phyloP scores from a whole-genome alignment of 1,284 basidiomycete species.

The Hymenochaete sp. region DNA sequence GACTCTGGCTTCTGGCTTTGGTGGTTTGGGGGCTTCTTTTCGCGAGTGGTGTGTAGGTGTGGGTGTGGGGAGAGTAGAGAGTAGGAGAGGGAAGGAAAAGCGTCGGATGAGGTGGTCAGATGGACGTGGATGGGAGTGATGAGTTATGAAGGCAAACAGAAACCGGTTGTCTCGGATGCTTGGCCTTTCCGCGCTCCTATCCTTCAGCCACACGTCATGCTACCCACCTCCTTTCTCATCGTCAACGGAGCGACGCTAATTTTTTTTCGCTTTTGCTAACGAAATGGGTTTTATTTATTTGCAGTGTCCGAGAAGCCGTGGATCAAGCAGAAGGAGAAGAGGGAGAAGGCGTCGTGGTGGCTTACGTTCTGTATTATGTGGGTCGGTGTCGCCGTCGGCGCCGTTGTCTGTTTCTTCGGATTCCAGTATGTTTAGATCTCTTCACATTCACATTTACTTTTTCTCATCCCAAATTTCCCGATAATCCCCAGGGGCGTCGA shows the following conservation, averaged over 20 bases:
- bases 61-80: not conserved
- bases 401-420: conserved; percentile 39
- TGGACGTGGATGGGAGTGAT: not conserved
- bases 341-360: conserved; percentile 47
- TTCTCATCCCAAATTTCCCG: not conserved
- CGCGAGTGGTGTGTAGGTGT: not conserved
- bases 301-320: conserved; percentile 45
- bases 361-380: conserved; percentile 41
- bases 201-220: not conserved
- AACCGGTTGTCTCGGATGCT: too few species aligned
- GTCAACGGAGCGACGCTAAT: not conserved
- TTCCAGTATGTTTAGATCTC: conserved; percentile 19
- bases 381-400: conserved; percentile 38
- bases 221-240: not conserved
- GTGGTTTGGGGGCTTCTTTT: not conserved
- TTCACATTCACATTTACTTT: not conserved
- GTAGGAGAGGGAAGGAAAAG: not conserved
- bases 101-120: too few species aligned
- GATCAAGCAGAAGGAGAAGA: conserved; percentile 42
- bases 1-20: not conserved
- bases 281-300: not conserved
- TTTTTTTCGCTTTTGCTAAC: not conserved
- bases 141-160: too few species aligned
- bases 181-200: not conserved
- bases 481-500: conserved; percentile 28